Percentiles rank a stretch among this genome's conserved stretches.
Conservation (phyloP, 768 basidiomycete species). For the Panaeolus cyanescens region DNA sequence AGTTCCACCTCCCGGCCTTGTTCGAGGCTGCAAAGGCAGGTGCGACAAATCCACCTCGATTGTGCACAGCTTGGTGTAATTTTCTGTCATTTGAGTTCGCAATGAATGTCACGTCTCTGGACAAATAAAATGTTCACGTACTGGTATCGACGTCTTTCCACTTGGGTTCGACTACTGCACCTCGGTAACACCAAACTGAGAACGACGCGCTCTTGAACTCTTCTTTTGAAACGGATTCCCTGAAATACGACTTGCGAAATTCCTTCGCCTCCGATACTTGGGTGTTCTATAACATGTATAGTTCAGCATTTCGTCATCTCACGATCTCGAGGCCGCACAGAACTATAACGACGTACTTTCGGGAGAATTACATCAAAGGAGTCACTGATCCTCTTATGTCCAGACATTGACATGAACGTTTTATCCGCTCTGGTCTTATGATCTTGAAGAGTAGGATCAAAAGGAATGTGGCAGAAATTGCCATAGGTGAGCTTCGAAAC, state of each 20-base stretch:
- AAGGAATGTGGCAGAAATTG: conserved; percentile 37
- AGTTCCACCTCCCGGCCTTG: conserved; percentile 14
- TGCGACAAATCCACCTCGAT: conserved; percentile 26
- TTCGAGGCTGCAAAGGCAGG: conserved; percentile 17
- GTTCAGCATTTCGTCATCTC: background rate
- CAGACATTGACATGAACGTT: conserved; percentile 36
- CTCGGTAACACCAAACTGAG: conserved; percentile 28
- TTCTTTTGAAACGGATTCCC: conserved; percentile 24
- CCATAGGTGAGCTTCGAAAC: conserved; percentile 53
- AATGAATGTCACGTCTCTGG: background rate
- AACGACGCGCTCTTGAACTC: conserved; percentile 19
- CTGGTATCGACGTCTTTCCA: conserved; percentile 31
- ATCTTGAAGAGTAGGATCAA: conserved; percentile 35
- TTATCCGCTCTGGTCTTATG: conserved; percentile 36
- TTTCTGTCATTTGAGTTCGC: conserved; percentile 15
- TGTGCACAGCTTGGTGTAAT: conserved; percentile 29
- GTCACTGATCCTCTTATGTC: conserved; percentile 37
- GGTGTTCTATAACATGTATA: conserved; percentile 34
- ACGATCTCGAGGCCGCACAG: background rate
- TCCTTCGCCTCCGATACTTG: conserved; percentile 47
- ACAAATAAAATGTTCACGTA: conserved; percentile 14
- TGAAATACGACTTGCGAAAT: conserved; percentile 38
- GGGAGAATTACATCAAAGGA: conserved; percentile 44
- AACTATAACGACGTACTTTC: conserved; percentile 28
- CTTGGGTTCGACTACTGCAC: conserved; percentile 20